These are phyloP conservation scores for Suhomyces sp. DNA, from an alignment of 805 yeast genomes.

Conservation along the genomic window DNA sequence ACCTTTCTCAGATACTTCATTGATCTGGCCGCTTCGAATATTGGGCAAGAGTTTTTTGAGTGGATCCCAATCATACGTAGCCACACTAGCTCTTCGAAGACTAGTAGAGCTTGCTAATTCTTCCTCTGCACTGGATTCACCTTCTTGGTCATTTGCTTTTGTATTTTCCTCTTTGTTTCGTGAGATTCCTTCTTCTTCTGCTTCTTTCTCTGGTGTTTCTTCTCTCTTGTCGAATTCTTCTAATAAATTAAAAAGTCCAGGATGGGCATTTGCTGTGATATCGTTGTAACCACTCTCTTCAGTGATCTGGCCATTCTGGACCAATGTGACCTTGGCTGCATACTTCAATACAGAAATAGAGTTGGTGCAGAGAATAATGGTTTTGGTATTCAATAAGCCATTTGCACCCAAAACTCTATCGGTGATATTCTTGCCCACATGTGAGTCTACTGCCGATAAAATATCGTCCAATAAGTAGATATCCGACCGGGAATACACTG, in stretches of 20 bases:
- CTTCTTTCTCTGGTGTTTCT: neutral
- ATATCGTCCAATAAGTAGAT: conserved; percentile 26
- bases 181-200: neutral
- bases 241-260: conserved; percentile 32
- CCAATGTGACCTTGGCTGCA: conserved; percentile 19
- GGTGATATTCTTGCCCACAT: conserved; percentile 26
- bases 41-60: conserved; percentile 28
- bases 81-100: conserved; percentile 41
- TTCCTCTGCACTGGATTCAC: neutral
- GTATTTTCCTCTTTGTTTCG: neutral
- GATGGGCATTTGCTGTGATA: conserved; percentile 15
- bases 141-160: neutral
- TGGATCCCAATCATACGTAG: conserved; percentile 50
- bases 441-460: conserved; percentile 28
- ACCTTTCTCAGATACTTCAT: conserved; percentile 17
- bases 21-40: conserved; percentile 39
- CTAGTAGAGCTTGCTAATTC: neutral
- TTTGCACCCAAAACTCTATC: conserved; percentile 21
- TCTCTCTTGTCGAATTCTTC: conserved; percentile 31
- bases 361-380: conserved; percentile 27
- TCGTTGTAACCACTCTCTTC: conserved; percentile 16
- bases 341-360: conserved; percentile 22
- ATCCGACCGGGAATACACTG: conserved; percentile 27
- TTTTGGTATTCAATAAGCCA: conserved; percentile 24
- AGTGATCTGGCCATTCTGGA: conserved; percentile 18